Conservation (phyloP, 768 basidiomycete genomes). For the Pulveroboletus sp. region DNA sequence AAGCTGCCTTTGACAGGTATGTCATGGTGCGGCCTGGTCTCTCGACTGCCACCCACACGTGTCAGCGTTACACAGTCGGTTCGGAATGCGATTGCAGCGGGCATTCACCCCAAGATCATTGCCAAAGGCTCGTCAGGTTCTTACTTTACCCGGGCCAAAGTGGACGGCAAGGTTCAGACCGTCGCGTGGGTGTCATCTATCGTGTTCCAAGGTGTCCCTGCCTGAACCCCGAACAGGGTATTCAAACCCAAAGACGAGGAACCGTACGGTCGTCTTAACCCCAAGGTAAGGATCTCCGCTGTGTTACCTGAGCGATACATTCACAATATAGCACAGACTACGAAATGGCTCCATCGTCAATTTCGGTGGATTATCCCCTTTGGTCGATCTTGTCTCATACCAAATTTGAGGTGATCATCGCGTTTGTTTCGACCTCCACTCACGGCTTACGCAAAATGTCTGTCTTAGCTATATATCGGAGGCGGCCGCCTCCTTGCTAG, state of each 20-base stretch:
- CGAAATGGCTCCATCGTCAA: slow-evolving; percentile 86
- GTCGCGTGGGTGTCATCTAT: slow-evolving; percentile 56
- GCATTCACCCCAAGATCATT: slow-evolving; percentile 89
- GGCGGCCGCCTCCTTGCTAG: slow-evolving; percentile 83
- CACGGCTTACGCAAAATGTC: background rate
- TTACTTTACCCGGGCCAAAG: slow-evolving; percentile 84
- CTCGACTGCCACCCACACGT: slow-evolving; percentile 8
- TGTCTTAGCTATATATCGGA: slow-evolving; percentile 73
- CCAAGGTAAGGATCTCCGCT: slow-evolving; percentile 49
- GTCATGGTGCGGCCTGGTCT: slow-evolving; percentile 21
- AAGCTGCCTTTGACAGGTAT: slow-evolving; percentile 67
- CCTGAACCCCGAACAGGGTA: slow-evolving; percentile 43
- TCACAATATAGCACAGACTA: slow-evolving; percentile 48
- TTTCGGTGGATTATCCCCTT: slow-evolving; percentile 89
- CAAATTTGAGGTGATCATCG: slow-evolving; percentile 66
- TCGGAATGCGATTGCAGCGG: slow-evolving; percentile 63
- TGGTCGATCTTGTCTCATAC: slow-evolving; percentile 83
- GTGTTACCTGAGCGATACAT: background rate
- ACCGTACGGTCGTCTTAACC: slow-evolving; percentile 83
- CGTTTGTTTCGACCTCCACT: background rate
- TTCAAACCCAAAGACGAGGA: slow-evolving; percentile 93
- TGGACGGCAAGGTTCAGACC: slow-evolving; percentile 71
- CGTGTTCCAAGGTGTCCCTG: background rate
- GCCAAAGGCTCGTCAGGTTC: slow-evolving; percentile 85
- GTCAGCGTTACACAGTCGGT: slow-evolving; percentile 59